Base-by-base conservation (phyloP, 345 rosid genomes). In the Arabidopsis suecica region DNA sequence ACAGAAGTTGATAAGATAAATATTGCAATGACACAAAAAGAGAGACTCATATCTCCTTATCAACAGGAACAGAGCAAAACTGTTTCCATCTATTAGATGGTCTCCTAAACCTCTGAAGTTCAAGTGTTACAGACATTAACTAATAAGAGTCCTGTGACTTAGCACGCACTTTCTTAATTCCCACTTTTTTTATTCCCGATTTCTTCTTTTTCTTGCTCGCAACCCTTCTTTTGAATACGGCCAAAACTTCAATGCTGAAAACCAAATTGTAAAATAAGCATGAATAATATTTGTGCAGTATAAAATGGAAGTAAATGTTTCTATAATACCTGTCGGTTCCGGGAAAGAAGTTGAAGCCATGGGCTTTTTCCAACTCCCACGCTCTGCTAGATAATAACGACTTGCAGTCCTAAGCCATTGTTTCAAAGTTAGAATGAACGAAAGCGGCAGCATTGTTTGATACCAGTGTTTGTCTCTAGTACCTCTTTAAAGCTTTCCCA, bases 401-500 rank as follows among this genome's bases (percentile, higher is more conserved):
- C 76, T 78, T 82, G 85, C 98, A 94, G 68, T 91, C 96, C 98
- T 91, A 86, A 70, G 6, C 45, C n/a, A 70, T 58, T 1, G 22
- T 53, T 65, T 14, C 59, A 13, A 70, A 59, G 56, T 72, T 53
- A 59, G 70, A 23, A 42, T 22, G 30, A 56, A 63, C 37, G 16
- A 59, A 49, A 59, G 60, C 3, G 28, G 47, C 65, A 70, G 55
- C 23, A 59, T 65, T n/a, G 9, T 5, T 56, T 61, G 51, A 42
- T 16, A 23, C 72, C 34, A 45, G 36, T 54, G 65, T 48, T 58
- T 48, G 47, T 48, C 62, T 65, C 16, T 36, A 49, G 45, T 85
- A 91, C 97, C 97, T 87, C 89, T 75, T 94, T 91, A 78, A 91
- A 94, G 86, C 93, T 94, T 80, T 90, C 95, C 98, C 98, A 94